These are phyloP conservation scores for Kuraishia floccosa DNA, from an alignment of 805 yeast species.

Conservation along the genomic window DNA sequence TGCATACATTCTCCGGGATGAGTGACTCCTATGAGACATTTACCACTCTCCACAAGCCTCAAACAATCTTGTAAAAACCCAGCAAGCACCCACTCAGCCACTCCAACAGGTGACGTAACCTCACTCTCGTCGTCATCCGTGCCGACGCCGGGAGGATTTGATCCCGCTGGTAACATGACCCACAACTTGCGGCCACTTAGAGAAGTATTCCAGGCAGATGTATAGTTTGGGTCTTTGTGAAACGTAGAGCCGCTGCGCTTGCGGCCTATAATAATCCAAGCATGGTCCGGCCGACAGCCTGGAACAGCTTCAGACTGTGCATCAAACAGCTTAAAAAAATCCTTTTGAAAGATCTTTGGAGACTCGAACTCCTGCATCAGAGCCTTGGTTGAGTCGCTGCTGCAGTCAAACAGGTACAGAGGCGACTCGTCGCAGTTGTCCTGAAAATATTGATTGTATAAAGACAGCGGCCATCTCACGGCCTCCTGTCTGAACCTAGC, in stretches of 20 bases:
- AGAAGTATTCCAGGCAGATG: constrained; percentile 85
- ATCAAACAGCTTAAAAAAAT: constrained; percentile 48
- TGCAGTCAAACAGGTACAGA: constrained; percentile 76
- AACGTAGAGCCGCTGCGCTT: constrained; percentile 76
- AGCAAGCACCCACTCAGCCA: constrained; percentile 82
- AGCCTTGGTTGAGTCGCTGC: constrained; percentile 51
- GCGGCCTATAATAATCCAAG: constrained; percentile 90
- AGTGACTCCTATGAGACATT: constrained; percentile 52
- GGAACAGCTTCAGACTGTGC: constrained; percentile 11
- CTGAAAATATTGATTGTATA: constrained; percentile 50
- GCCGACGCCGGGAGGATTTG: constrained; percentile 77
- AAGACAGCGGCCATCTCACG: constrained; percentile 62
- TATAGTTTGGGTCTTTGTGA: constrained; percentile 87
- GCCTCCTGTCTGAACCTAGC: constrained; percentile 74
- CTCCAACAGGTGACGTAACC: constrained; percentile 84
- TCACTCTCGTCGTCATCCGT: constrained; percentile 72
- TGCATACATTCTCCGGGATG: constrained; percentile 76
- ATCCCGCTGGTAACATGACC: constrained; percentile 78
- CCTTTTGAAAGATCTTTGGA: constrained; percentile 46
- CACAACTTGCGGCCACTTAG: constrained; percentile 70
- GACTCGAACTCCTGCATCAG: constrained; percentile 39
- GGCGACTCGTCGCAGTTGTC: constrained; percentile 74
- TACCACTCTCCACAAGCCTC: constrained; percentile 30
- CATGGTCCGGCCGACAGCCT: constrained; percentile 71
- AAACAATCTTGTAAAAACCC: constrained; percentile 71